Percentiles rank a stretch among this genome's conserved stretches.
Evolutionary conservation across 768 basidiomycete genomes (phyloP).

Genomic region (Cyathus striatus): DNA sequence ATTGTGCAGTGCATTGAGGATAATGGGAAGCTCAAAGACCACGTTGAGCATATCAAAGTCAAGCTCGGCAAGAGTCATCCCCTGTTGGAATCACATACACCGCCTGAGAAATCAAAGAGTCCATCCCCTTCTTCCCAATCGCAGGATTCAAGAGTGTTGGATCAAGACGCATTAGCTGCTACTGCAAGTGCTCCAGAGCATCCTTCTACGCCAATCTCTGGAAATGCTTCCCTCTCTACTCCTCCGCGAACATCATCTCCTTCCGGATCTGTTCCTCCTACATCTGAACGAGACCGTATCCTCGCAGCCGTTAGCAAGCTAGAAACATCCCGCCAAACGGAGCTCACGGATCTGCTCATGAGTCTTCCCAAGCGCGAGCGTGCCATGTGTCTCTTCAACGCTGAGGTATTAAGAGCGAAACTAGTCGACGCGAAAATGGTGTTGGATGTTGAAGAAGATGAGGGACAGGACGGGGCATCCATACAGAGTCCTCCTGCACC

Average conservation of each 20-base stretch:
- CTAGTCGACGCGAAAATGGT: slow-evolving; percentile 79
- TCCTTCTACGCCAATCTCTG: slow-evolving; percentile 80
- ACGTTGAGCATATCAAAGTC: slow-evolving; percentile 42
- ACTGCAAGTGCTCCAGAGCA: slow-evolving; percentile 90
- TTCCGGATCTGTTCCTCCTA: slow-evolving; percentile 51
- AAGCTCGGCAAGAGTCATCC: slow-evolving; percentile 7
- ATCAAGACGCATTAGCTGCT: slow-evolving; percentile 57
- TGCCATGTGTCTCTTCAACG: slow-evolving; percentile 88
- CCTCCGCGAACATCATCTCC: slow-evolving; percentile 85
- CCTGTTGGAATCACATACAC: no score
- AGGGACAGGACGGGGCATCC: slow-evolving; percentile 31
- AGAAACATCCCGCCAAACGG: slow-evolving; percentile 52
- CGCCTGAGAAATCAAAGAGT: slow-evolving; percentile 48
- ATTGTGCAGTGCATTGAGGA: slow-evolving; percentile 77
- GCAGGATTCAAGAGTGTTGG: slow-evolving; percentile 68
- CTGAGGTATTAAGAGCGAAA: slow-evolving; percentile 72
- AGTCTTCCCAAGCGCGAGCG: slow-evolving; percentile 84
- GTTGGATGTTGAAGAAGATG: slow-evolving; percentile 66
- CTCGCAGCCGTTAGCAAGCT: slow-evolving; percentile 58
- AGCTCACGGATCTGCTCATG: slow-evolving; percentile 79
- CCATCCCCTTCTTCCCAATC: slow-evolving; percentile 50
- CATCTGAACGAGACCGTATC: slow-evolving; percentile 75
- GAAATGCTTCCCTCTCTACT: slow-evolving; percentile 69
- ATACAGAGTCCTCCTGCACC: slow-evolving; percentile 24
- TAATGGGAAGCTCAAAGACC: slow-evolving; percentile 56